Conservation (phyloP, 257 asterid genomes). For the Anisodus acutangulus region DNA sequence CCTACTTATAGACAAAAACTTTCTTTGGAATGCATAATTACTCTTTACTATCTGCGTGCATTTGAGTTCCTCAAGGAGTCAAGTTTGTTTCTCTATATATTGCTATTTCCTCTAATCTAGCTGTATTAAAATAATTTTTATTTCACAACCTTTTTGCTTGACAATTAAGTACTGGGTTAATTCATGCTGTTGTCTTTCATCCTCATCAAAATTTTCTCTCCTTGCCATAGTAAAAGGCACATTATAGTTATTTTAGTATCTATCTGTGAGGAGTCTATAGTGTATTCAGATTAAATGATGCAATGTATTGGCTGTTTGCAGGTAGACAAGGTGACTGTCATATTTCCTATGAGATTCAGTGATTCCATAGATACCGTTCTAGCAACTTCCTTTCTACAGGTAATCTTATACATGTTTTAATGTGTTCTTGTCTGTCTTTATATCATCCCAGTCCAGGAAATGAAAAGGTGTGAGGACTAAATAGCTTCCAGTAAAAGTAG, state of each 20-base stretch:
- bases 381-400: constrained; percentile 95
- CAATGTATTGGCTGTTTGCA: constrained; percentile 29
- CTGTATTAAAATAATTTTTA: not conserved
- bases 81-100: not conserved
- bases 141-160: not conserved
- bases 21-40: not conserved
- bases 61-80: not conserved
- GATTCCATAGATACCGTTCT: constrained; percentile 85
- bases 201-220: not conserved
- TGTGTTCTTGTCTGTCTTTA: not conserved
- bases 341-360: constrained; percentile 89
- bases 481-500: constrained; percentile 24
- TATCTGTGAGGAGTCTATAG: not conserved
- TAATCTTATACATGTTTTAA: constrained; percentile 31
- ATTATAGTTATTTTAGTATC: not conserved
- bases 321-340: constrained; percentile 62
- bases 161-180: not conserved
- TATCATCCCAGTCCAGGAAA: constrained; percentile 27
- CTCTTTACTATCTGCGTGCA: not conserved
- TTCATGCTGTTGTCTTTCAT: not conserved
- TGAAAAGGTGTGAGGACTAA: not conserved
- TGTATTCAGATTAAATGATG: constrained; percentile 20
- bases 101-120: not conserved
- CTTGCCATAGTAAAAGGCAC: not conserved
- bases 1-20: not conserved